Evolutionary conservation across 2,329 filamentous ascomycete species (phyloP), one percentile per base, ranked within the genome.

Genomic region (Cryphonectria naterciae): DNA sequence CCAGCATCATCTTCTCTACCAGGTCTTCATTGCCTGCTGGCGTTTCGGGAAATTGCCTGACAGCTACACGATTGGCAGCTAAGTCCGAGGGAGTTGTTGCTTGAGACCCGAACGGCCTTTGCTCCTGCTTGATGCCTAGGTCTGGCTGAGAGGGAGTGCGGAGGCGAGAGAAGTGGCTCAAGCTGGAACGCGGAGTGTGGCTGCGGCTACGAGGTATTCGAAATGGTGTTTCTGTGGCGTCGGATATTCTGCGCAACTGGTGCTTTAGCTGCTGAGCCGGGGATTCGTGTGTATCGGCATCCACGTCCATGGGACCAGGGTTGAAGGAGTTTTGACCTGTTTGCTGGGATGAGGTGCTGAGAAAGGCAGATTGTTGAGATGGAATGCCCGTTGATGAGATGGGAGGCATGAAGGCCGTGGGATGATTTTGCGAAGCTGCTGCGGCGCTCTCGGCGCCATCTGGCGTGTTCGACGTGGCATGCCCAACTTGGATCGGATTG

Each of bases 1-100:
- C 86, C 60, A 77, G 76, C 81, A 88, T 84, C 81, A 88, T 85
- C 72, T 82, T 83, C 76, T 87, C 85, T 61, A 88, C 82, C 56
- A 88, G 80, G 37, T 83, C 79, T 79, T 83, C 82, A n/a, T 82
- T 84, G 74, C 84, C 83, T 8, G 67, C 75, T 15, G 83, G 81
- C 32, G 83, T 81, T 68, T 84, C 82, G 1, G 82, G 77, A 65
- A 84, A 81, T 22, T 79, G 80, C 49, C 70, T 64, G 4, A 73
- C 70, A 11, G 70, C 58, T 1, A 73, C 70, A 25, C 70, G 67
- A 37, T 73, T 73, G 17, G 72, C 72, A 37, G 72, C 72, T 58
- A 73, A 68, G 25, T 72, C 71, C 22, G 65, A 70, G 6, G 67
- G 61, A 15, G 69, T 73, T 8, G 67, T 73, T 32, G 72, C 69